phyloP scores from a whole-genome alignment of 2,329 filamentous ascomycete species.

The Cordyceps javanica region DNA sequence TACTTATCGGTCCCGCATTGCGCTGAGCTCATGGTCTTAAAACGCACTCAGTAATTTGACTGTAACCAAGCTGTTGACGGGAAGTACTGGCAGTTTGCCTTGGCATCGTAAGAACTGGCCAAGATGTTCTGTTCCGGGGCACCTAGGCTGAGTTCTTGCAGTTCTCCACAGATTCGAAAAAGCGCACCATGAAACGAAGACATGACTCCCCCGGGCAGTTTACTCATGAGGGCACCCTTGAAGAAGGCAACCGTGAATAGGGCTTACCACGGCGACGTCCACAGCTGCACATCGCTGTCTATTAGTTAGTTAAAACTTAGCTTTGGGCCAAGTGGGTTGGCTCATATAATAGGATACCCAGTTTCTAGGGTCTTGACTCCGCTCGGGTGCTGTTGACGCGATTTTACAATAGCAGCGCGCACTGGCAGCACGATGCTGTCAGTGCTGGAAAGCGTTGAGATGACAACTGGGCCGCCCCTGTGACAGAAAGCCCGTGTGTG shows the following conservation, averaged over 20 bases:
- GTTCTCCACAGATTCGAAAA: too few species aligned
- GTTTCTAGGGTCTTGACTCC: neutral
- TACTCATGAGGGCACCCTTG: neutral
- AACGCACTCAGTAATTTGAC: neutral
- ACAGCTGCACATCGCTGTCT: neutral
- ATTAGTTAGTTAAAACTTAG: neutral
- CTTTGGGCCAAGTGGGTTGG: neutral
- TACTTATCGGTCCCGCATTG: conserved; percentile 1
- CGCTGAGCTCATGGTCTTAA: neutral
- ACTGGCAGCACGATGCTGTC: neutral
- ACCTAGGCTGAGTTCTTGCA: too few species aligned
- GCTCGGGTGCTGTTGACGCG: neutral
- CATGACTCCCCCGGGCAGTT: neutral
- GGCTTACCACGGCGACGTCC: neutral
- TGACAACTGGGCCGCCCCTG: neutral
- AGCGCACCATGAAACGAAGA: neutral
- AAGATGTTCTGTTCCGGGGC: too few species aligned
- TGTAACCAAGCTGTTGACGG: neutral
- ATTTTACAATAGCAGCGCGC: neutral
- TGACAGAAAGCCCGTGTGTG: neutral
- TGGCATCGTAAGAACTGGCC: too few species aligned
- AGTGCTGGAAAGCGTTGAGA: neutral
- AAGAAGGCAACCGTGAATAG: neutral
- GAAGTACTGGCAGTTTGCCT: neutral
- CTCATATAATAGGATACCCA: neutral